phyloP scores from a whole-genome alignment of 148 eudicot genomes.

The Limonium bicolor region DNA sequence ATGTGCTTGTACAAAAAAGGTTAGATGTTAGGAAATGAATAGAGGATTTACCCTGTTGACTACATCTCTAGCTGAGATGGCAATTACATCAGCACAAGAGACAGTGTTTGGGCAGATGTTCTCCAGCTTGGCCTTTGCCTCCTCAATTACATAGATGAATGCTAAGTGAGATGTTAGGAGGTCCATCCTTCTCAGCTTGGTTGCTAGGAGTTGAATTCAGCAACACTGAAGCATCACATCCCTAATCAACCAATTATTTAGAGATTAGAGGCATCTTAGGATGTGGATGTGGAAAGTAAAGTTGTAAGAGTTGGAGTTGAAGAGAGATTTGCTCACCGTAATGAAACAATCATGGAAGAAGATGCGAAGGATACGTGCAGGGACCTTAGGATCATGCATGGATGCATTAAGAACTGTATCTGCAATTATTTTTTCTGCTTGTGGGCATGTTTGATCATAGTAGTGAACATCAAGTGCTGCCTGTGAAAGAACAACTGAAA shows the following conservation, averaged over 20 bases:
- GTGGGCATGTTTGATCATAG: constrained; percentile 51
- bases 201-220: constrained; percentile 44
- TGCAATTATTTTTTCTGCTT: constrained; percentile 31
- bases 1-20: no score
- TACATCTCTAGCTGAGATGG: constrained; percentile 56
- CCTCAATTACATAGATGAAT: constrained; percentile 52
- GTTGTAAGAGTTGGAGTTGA: no score
- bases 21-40: no score
- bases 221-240: constrained; percentile 61
- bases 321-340: constrained; percentile 29
- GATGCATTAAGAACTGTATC: constrained; percentile 38
- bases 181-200: constrained; percentile 73
- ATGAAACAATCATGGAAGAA: constrained; percentile 68
- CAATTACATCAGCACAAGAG: constrained; percentile 58
- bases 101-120: constrained; percentile 41
- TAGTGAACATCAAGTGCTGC: constrained; percentile 32
- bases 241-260: constrained; percentile 31
- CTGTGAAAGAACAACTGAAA: no score
- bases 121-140: constrained; percentile 52
- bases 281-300: background rate
- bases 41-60: constrained; percentile 50
- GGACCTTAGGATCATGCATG: constrained; percentile 35
- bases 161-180: constrained; percentile 51
- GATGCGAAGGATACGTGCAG: constrained; percentile 56
- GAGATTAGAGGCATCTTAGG: no score